Evolutionary conservation across 441 rosid genomes (phyloP).

Genomic region (Erysimum pusillum): DNA sequence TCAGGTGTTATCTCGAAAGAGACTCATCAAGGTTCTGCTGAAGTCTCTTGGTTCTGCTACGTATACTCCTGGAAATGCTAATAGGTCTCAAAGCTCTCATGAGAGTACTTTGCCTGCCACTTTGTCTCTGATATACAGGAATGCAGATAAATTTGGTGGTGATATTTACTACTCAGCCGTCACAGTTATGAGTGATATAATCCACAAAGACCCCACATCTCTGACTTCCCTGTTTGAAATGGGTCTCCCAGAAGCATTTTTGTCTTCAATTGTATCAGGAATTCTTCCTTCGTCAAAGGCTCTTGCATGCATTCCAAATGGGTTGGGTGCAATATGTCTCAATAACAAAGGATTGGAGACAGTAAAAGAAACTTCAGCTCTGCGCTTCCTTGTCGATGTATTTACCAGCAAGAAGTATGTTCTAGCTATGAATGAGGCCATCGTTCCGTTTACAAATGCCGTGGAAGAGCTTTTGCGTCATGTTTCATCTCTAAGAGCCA

Average conservation of each 20-base stretch:
- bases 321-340: slow-evolving; percentile 97
- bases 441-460: slow-evolving; percentile 95
- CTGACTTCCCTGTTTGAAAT: slow-evolving; percentile 80
- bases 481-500: slow-evolving; percentile 84
- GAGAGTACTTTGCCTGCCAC: slow-evolving; percentile 86
- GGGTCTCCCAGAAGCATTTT: slow-evolving; percentile 95
- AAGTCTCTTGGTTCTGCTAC: slow-evolving; percentile 99
- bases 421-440: slow-evolving; percentile 92
- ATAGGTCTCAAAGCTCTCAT: slow-evolving; percentile 74
- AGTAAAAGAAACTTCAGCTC: slow-evolving; percentile 85
- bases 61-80: slow-evolving; percentile 80
- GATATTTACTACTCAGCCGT: slow-evolving; percentile 96
- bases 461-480: slow-evolving; percentile 99
- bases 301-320: slow-evolving; percentile 93
- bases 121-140: slow-evolving; percentile 77
- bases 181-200: slow-evolving; percentile 97
- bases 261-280: slow-evolving; percentile 88
- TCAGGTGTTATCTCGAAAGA: slow-evolving; percentile 75
- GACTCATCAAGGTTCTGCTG: slow-evolving; percentile 91
- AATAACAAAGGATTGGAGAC: slow-evolving; percentile 93
- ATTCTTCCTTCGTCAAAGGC: slow-evolving; percentile 95
- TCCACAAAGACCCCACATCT: slow-evolving; percentile 98
- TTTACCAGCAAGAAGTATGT: slow-evolving; percentile 94
- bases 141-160: slow-evolving; percentile 94
- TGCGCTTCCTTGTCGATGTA: slow-evolving; percentile 83